Evolutionary conservation across 2,329 filamentous ascomycete species (phyloP).

Genomic region (Penicillium hordei): DNA sequence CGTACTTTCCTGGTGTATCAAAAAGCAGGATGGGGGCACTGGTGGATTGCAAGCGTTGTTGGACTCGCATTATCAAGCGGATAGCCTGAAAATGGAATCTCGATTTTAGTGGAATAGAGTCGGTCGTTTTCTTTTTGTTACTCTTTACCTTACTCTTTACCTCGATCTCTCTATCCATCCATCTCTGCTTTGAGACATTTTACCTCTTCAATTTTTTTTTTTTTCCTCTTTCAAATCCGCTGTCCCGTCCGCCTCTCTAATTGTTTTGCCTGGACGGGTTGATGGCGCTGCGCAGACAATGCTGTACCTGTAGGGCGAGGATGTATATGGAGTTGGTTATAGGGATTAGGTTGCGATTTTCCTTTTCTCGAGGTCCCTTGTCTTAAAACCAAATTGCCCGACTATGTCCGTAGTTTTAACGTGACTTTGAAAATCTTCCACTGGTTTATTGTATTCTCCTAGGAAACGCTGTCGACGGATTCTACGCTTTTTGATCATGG

Average conservation of each 20-base stretch:
- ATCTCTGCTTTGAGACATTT: slow-evolving; percentile 7
- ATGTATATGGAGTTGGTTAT: slow-evolving; percentile 1
- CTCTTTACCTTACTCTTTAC: slow-evolving; percentile 19
- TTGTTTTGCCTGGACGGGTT: slow-evolving; percentile 1
- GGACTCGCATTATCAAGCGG: slow-evolving; percentile 42
- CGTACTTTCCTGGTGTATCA: slow-evolving; percentile 45
- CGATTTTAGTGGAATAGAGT: slow-evolving; percentile 45
- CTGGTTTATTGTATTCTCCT: neutral
- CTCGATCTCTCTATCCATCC: slow-evolving; percentile 18
- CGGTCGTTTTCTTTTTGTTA: slow-evolving; percentile 29
- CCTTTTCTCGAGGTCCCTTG: neutral
- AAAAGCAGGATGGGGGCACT: slow-evolving; percentile 42
- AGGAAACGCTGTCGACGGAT: neutral
- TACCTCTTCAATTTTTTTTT: slow-evolving; percentile 11
- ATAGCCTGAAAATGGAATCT: slow-evolving; percentile 43
- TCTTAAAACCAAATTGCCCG: neutral
- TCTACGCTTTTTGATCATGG: neutral
- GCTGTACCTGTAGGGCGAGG: neutral
- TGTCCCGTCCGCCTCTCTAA: slow-evolving; percentile 1
- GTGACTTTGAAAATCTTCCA: neutral
- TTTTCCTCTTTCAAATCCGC: slow-evolving; percentile 5
- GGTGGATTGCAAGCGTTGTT: slow-evolving; percentile 40
- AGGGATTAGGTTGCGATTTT: neutral
- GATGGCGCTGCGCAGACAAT: slow-evolving; percentile 2
- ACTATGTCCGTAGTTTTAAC: neutral